These are phyloP conservation scores for Aegilops umbellulata DNA, from an alignment of 176 grass and related monocot genomes.

Conservation along the genomic window DNA sequence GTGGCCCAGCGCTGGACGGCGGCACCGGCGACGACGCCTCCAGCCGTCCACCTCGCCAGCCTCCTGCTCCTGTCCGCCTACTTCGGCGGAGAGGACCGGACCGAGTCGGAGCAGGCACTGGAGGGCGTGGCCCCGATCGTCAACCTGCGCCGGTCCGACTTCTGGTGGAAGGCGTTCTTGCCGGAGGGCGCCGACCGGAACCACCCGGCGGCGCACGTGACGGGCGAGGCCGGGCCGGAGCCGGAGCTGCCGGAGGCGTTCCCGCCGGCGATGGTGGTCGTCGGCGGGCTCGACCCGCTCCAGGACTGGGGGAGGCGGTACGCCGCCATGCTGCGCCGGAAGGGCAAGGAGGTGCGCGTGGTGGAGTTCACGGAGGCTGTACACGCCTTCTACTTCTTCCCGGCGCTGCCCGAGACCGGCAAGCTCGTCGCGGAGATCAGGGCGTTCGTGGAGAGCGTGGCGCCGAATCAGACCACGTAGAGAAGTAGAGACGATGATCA, in stretches of 20 bases:
- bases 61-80: conserved; percentile 38
- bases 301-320: conserved; percentile 41
- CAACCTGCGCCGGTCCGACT: conserved; percentile 18
- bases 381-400: conserved; percentile 38
- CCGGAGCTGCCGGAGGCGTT: conserved; percentile 25
- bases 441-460: conserved; percentile 8
- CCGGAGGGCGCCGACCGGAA: conserved; percentile 37
- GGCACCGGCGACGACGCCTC: neutral
- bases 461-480: neutral
- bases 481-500: neutral
- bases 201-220: conserved; percentile 31
- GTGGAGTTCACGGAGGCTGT: conserved; percentile 37
- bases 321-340: neutral
- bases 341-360: conserved; percentile 18
- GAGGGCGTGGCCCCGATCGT: conserved; percentile 20
- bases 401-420: conserved; percentile 5
- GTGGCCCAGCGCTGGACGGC: conserved; percentile 29
- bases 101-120: conserved; percentile 21
- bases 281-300: conserved; percentile 39
- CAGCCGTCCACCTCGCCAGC: conserved; percentile 31
- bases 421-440: neutral
- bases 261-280: conserved; percentile 30
- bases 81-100: conserved; percentile 51
- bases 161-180: conserved; percentile 39
- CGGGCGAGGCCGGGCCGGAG: neutral